Base-by-base conservation (phyloP, 2,329 filamentous ascomycete genomes). In the Epichloe aotearoae region DNA sequence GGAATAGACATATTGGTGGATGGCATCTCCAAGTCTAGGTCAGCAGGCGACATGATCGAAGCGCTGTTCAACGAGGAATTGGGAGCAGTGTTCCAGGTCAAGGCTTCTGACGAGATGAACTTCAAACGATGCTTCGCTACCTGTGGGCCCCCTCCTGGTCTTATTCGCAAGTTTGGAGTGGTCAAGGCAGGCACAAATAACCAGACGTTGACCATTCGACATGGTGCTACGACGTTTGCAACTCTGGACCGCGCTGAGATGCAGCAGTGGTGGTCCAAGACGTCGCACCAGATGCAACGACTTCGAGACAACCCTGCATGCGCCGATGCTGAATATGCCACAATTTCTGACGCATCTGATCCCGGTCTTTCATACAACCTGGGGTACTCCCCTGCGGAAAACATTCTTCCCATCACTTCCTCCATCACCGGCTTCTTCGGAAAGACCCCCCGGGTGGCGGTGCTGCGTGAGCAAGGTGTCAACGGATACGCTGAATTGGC, bases 401-500 rank as follows among this genome's bases (percentile, higher is more conserved):
- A 80, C 57, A 84, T 84, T 52, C 69, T 91, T 45, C 86, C 88
- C 12, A 50, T 65, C 1, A 77, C 53, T 64, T 71, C 65, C 56
- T 72, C 66, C 59, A 73, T 67, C 63, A 66, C 70, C 49, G 63
- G 67, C 56, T 58, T 74, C 52, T 79, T 88, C 63, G 75, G 74
- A 55, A 77, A 72, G 59, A 60, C 65, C 67, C 86, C 81, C 86
- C 81, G 83, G 34, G 90, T 98, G 23, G 93, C 93, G 42, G 95
- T 98, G 59, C 80, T 98, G 20, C 80, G 93, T 62, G 93, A 97
- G 67, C 89, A 96, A 66, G 93, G 93, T 65, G 88, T 95, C 58
- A 97, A 98, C 69, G 88, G 90, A 41, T 82, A 96, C 61, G 83
- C 88, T n/a, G 93, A 98, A 67, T 95, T 98, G 88, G 93, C 93